phyloP scores from a whole-genome alignment of 306 rosid genomes.

The Quercus ilex region DNA sequence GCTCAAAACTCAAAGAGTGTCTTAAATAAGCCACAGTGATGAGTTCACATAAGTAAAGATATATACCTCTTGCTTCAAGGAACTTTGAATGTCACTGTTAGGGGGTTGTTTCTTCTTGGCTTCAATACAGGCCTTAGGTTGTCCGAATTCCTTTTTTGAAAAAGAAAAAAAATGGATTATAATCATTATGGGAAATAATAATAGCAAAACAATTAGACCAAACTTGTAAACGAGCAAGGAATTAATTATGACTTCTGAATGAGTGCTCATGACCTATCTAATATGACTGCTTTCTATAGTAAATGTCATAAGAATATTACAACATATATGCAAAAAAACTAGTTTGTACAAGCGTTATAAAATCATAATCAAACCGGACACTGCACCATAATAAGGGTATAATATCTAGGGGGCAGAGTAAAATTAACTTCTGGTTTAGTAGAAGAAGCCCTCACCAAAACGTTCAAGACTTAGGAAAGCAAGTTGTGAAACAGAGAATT shows the following conservation, averaged over 20 bases:
- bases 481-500: background rate
- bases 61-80: slow-evolving; percentile 74
- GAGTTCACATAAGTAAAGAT: slow-evolving; percentile 1
- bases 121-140: slow-evolving; percentile 39
- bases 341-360: background rate
- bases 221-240: background rate
- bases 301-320: background rate
- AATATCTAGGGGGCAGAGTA: background rate
- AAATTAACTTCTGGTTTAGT: background rate
- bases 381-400: background rate
- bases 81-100: slow-evolving; percentile 47
- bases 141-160: slow-evolving; percentile 38
- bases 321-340: too few relatives aligned
- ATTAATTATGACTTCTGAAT: background rate
- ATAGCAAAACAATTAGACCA: background rate
- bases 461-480: background rate
- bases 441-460: background rate
- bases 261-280: background rate
- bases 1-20: slow-evolving; percentile 1
- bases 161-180: slow-evolving; percentile 7
- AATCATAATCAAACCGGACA: background rate
- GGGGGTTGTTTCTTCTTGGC: slow-evolving; percentile 45
- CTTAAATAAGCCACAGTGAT: background rate
- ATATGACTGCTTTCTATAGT: background rate
- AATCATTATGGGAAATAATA: background rate